Base-by-base conservation (phyloP, 345 rosid species). In the Toxicodendron radicans region DNA sequence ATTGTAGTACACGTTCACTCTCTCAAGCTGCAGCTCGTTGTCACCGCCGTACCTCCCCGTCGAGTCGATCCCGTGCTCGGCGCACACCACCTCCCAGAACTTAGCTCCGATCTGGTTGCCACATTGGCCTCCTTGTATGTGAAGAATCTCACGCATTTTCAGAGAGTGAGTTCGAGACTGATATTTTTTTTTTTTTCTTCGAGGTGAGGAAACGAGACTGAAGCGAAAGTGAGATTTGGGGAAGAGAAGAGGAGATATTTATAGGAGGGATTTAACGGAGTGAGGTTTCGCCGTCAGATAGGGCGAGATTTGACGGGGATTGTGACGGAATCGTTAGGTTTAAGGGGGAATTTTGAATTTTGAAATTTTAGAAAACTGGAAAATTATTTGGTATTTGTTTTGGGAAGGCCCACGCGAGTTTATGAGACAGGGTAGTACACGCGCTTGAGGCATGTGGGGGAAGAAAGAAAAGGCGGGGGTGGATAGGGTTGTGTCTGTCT, bases 41-140 rank as follows among this genome's bases (percentile, higher is more conserved):
- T 87, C 80, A 9, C 94, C 94, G 7, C 81, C 81, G 81, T 87
- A 89, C 61, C 90, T 72, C 2, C 94, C 92, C 38, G 92, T 83
- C 7, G 94, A 85, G 61, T 89, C 91, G 72, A 89, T 87, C 11
- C 92, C 94, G 72, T 89, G 94, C 85, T 89, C 93, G 49, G 83
- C 75, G 64, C 87, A 84, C 23, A 84, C 85, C 59, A 84, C 87
- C 77, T 84, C 87, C 87, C 87, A 84, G 79, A 84, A 81, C 83
- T 84, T 89, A 33, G 91, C 91, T 0, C 91, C 93, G 79, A 89
- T 89, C 82, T 89, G 94, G 89, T 89, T 89, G 64, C 94, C 94
- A 56, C 94, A 89, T 65, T 89, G 94, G 51, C 94, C 94, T 2
- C 92, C 94, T 62, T 89, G 94, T 33, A 89, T 80, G 80, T 89